These are phyloP conservation scores for Aspergillus versicolor DNA, from an alignment of 2,329 filamentous ascomycete genomes.

Conservation along the genomic window DNA sequence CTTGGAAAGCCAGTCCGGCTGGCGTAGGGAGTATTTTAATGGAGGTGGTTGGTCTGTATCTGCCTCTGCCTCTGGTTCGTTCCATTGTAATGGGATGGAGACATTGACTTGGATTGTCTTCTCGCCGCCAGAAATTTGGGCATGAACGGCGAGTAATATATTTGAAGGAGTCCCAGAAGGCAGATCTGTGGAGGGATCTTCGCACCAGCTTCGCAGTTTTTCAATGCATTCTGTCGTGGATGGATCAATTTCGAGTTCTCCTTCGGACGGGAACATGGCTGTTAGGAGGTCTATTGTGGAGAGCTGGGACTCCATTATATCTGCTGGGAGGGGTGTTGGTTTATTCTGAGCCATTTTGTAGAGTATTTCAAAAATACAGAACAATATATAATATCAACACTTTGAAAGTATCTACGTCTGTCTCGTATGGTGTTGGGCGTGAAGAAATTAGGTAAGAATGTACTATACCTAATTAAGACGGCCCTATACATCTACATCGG, in stretches of 20 bases:
- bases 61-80: not conserved
- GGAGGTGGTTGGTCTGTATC: slow-evolving; percentile 24
- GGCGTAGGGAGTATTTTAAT: slow-evolving; percentile 40
- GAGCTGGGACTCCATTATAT: slow-evolving; percentile 50
- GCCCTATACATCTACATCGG: no score
- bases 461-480: no score
- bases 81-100: slow-evolving; percentile 26
- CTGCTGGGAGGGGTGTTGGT: slow-evolving; percentile 34
- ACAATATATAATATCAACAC: no score
- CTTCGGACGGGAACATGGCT: slow-evolving; percentile 50
- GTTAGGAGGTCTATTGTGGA: slow-evolving; percentile 53
- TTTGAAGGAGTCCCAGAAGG: slow-evolving; percentile 20
- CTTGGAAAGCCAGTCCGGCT: slow-evolving; percentile 55
- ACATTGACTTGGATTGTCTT: slow-evolving; percentile 30
- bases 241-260: slow-evolving; percentile 44
- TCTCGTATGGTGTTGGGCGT: no score
- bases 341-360: not conserved
- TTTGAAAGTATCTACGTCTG: no score
- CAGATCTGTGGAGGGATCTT: slow-evolving; percentile 15
- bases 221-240: slow-evolving; percentile 31
- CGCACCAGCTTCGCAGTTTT: slow-evolving; percentile 29
- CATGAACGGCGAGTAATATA: slow-evolving; percentile 23
- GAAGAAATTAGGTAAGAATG: no score
- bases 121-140: slow-evolving; percentile 25
- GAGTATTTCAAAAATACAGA: no score